Evolutionary conservation across 2,329 filamentous ascomycete species (phyloP).

Genomic region (Epichloe festucae): DNA sequence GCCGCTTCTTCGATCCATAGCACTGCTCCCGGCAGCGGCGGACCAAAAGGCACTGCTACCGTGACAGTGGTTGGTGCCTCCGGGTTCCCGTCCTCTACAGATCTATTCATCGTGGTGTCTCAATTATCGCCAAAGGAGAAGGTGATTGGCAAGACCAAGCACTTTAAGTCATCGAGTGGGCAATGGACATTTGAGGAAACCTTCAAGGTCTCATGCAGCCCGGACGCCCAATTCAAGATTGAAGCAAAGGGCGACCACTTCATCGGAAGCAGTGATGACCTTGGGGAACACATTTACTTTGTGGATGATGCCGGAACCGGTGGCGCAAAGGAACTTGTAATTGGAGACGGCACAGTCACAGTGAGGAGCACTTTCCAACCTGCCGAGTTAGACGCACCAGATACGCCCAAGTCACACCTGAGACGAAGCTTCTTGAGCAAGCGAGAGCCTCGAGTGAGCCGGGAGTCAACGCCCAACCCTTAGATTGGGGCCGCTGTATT

Average conservation of each 20-base stretch:
- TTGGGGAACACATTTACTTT: constrained; percentile 82
- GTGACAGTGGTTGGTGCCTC: constrained; percentile 70
- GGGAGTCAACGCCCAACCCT: constrained; percentile 30
- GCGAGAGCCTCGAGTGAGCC: constrained; percentile 29
- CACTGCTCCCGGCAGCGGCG: constrained; percentile 39
- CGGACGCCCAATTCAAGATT: constrained; percentile 77
- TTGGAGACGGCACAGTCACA: constrained; percentile 59
- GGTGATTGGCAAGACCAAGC: constrained; percentile 82
- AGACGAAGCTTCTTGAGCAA: constrained; percentile 45
- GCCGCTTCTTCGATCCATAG: constrained; percentile 56
- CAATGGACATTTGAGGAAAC: constrained; percentile 61
- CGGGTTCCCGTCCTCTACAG: constrained; percentile 62
- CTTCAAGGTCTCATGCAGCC: constrained; percentile 64
- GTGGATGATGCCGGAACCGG: constrained; percentile 65
- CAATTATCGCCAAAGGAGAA: constrained; percentile 59
- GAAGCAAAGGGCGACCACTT: constrained; percentile 75
- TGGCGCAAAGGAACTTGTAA: constrained; percentile 58
- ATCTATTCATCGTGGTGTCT: constrained; percentile 65
- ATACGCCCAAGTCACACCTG: constrained; percentile 33
- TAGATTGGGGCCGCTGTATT: constrained; percentile 11
- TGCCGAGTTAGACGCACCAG: constrained; percentile 31
- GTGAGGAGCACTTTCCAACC: constrained; percentile 60
- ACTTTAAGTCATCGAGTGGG: constrained; percentile 60
- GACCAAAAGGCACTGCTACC: constrained; percentile 60
- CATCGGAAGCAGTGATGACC: constrained; percentile 68